Evolutionary conservation across 768 basidiomycete genomes (phyloP).

Genomic region (Mycena indigotica): DNA sequence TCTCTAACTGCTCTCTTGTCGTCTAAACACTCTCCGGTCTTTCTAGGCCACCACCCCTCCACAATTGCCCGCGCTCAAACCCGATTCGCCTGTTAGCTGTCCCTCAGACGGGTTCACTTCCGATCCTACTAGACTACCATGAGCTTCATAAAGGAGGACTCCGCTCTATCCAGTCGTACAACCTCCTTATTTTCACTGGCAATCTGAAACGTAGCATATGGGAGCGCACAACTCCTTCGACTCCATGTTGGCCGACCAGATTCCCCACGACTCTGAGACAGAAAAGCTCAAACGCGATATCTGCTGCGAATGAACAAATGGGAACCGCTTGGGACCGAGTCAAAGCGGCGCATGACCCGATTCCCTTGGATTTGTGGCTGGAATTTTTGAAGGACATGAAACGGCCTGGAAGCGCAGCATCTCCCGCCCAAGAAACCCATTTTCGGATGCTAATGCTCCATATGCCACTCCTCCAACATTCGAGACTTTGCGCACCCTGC

Average conservation of each 20-base stretch:
- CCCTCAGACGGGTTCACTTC: conserved; percentile 34
- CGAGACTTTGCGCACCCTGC: conserved; percentile 45
- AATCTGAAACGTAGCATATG: conserved; percentile 52
- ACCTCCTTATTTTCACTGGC: conserved; percentile 49
- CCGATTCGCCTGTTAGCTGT: conserved; percentile 40
- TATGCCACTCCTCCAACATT: conserved; percentile 38
- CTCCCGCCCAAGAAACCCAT: conserved; percentile 24
- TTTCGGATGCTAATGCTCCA: conserved; percentile 45
- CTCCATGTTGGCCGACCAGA: conserved; percentile 46
- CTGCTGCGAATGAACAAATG: conserved; percentile 58
- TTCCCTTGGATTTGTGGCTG: conserved; percentile 50
- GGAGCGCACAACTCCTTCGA: conserved; percentile 48
- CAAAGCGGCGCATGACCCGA: conserved; percentile 25
- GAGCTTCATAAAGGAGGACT: conserved; percentile 35
- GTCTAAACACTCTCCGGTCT: neutral
- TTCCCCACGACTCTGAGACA: conserved; percentile 55
- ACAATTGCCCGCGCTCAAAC: conserved; percentile 34
- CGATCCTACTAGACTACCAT: conserved; percentile 54
- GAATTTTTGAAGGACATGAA: conserved; percentile 57
- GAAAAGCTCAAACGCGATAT: conserved; percentile 58
- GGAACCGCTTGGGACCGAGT: conserved; percentile 57
- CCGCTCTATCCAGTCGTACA: conserved; percentile 47
- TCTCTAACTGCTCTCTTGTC: too few species aligned
- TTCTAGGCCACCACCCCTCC: too few species aligned
- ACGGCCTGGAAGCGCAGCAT: conserved; percentile 20